Base-by-base conservation (phyloP, 257 asterid species). In the Nicotiana benthamiana region DNA sequence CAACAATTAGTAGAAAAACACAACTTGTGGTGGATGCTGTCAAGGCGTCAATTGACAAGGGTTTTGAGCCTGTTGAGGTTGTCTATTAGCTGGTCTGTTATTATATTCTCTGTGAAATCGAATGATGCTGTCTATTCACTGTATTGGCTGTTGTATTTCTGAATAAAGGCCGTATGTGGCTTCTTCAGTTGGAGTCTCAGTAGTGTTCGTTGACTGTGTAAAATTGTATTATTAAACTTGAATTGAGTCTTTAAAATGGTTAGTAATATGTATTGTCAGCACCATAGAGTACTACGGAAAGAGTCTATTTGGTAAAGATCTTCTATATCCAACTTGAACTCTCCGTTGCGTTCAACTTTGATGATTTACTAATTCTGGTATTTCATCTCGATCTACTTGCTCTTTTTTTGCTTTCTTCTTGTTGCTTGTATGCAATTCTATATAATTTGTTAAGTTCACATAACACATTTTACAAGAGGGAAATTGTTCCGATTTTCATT, bases 1-100 rank as follows among this genome's bases (percentile, higher is more conserved):
- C 92, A 4, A 83, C 54, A 0, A 54, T 86, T 5, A 90, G 97
- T 72, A 83, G 97, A 83, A 94, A 91, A 89, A 94, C 95, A 0
- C 97, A 92, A 13, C 87, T 89, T n/a, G 86, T 92, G 74, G 28
- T 94, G 83, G 94, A 92, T 87, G 97, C 95, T 0, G 97, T 94
- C 27, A 92, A 87, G 88, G 75, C 79, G 9, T 94, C 97, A 5
- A 91, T 94, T 9, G 91, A 88, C 32, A 89, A 79, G 81, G 97
- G 94, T 24, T 88, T 87, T 22, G 91, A 64, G 81, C 66, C 46
- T 36, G 9, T 36, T 36, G 46, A 36, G 46, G 46, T 94, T 51
- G 82, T 28, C 74, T 15, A 28, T 59, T 81, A 65, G 28, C 17
- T 81, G 48, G 9, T 36, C 46, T 36, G 9, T 1, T 36, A 7